Evolutionary conservation across 1,284 basidiomycete species (phyloP), one percentile per base, ranked within the genome.

Genomic region (Cryptococcus sp.): DNA sequence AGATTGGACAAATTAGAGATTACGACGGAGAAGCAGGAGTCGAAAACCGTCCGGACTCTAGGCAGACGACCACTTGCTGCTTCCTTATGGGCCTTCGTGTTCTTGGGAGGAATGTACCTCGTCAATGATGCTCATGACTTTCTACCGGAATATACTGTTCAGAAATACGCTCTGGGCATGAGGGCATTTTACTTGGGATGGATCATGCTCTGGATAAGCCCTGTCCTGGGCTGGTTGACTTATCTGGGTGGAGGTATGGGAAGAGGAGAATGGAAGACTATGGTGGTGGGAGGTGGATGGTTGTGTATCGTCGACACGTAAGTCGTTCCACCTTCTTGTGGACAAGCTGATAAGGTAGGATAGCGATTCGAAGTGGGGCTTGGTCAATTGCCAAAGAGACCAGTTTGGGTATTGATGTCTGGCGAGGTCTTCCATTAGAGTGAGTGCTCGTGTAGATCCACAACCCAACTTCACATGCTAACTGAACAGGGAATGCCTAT

Each of bases 281-380:
- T 57, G 37, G 36, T 45, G 1, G 1, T 67, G 2, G 67, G 67
- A 0, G 57, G 61, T 1, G 55, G 46, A 3, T 69, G 54, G 45
- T 53, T 70, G 11, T 62, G 60, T 53, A 40, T 57, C 7, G 62
- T 67, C n/a, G 68, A 72, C 48, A 65, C 66, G 67, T 69, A 52
- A 59, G 69, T 64, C n/a, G 11, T 31, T 28, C 28, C 28, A 28
- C 11, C 11, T 28, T 11, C 11, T 28, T 28, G 5, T 28, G 28
- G 28, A 28, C 28, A 5, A 28, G 28, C 28, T 28, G 28, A 28
- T 11, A 4, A 28, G 28, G 28, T 40, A 68, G 66, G 2, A 57
- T 67, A 19, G 69, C 64, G 3, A 56, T 69, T 18, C 48, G 62
- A 3, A 57, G 52, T 36, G 60, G 61, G 1, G 64, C 66, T 32